These are phyloP conservation scores for Aspergillus oerlinghausenensis DNA, from an alignment of 2,329 filamentous ascomycete species.

Conservation along the genomic window DNA sequence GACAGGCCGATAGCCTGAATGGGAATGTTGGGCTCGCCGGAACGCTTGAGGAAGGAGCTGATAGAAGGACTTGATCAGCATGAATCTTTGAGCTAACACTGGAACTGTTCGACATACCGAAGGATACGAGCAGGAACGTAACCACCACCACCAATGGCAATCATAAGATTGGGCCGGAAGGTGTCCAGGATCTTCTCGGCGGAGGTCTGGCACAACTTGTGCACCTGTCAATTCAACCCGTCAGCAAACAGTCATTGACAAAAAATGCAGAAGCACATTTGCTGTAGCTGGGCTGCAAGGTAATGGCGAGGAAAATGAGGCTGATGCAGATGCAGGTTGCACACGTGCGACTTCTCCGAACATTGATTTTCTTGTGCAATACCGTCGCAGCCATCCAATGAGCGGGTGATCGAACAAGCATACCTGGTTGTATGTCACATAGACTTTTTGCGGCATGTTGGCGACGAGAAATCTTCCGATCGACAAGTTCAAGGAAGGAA, in stretches of 20 bases:
- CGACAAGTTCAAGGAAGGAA: conserved; percentile 1
- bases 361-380: background rate
- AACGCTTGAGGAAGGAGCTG: conserved; percentile 85
- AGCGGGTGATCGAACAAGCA: conserved; percentile 23
- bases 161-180: conserved; percentile 92
- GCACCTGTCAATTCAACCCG: conserved; percentile 58
- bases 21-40: conserved; percentile 86
- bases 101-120: conserved; percentile 47
- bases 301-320: background rate
- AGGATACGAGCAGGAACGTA: conserved; percentile 97
- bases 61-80: conserved; percentile 8
- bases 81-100: background rate
- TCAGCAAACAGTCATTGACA: conserved; percentile 8
- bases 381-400: background rate
- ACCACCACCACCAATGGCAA: conserved; percentile 94
- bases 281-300: background rate
- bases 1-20: conserved; percentile 99
- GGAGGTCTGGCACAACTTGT: conserved; percentile 91
- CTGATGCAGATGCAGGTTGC: background rate
- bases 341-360: background rate
- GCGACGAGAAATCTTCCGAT: conserved; percentile 4
- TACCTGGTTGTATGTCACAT: conserved; percentile 90
- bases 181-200: conserved; percentile 75
- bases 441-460: conserved; percentile 78
- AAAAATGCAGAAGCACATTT: conserved; percentile 3